A percentile compares a stretch with the other conserved stretches of the same genome.
These are phyloP conservation scores for Acrocalymma vagum DNA, from an alignment of 2,329 filamentous ascomycete genomes.

Conservation along the genomic window DNA sequence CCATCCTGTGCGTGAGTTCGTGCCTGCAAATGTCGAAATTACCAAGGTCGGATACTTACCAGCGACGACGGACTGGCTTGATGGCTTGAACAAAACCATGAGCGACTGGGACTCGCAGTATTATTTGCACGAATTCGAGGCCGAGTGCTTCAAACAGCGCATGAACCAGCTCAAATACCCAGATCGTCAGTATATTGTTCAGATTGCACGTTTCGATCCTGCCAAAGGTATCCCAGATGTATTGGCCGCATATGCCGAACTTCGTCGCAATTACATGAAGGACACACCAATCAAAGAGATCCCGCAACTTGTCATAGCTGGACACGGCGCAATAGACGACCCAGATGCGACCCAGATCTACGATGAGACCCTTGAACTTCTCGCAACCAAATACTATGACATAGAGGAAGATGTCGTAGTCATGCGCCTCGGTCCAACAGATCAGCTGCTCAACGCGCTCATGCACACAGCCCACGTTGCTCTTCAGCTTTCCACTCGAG, in stretches of 20 bases:
- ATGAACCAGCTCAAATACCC: slow-evolving; percentile 69
- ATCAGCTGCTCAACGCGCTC: slow-evolving; percentile 81
- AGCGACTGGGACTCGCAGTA: slow-evolving; percentile 75
- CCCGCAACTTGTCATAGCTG: slow-evolving; percentile 79
- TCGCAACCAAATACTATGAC: slow-evolving; percentile 66
- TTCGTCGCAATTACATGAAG: slow-evolving; percentile 69
- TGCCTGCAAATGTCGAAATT: slow-evolving; percentile 72
- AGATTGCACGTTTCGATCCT: slow-evolving; percentile 84
- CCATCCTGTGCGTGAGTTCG: slow-evolving; percentile 79
- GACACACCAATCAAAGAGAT: slow-evolving; percentile 57
- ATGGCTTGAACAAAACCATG: slow-evolving; percentile 81
- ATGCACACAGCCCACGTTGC: slow-evolving; percentile 76
- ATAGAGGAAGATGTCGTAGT: slow-evolving; percentile 69
- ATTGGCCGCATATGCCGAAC: slow-evolving; percentile 77
- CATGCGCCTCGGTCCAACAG: slow-evolving; percentile 79
- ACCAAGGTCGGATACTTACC: slow-evolving; percentile 78
- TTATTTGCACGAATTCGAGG: slow-evolving; percentile 78
- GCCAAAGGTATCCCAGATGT: slow-evolving; percentile 84
- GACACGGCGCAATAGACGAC: slow-evolving; percentile 83
- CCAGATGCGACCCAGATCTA: slow-evolving; percentile 78
- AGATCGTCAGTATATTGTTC: slow-evolving; percentile 75
- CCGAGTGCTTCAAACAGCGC: slow-evolving; percentile 65
- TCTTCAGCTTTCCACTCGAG: slow-evolving; percentile 80
- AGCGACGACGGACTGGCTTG: slow-evolving; percentile 84
- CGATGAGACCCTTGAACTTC: slow-evolving; percentile 73